Percentiles rank a stretch among this genome's conserved stretches.
phyloP scores from a whole-genome alignment of 371 early-diverging fungal genomes.

The Umbelopsis sp. region DNA sequence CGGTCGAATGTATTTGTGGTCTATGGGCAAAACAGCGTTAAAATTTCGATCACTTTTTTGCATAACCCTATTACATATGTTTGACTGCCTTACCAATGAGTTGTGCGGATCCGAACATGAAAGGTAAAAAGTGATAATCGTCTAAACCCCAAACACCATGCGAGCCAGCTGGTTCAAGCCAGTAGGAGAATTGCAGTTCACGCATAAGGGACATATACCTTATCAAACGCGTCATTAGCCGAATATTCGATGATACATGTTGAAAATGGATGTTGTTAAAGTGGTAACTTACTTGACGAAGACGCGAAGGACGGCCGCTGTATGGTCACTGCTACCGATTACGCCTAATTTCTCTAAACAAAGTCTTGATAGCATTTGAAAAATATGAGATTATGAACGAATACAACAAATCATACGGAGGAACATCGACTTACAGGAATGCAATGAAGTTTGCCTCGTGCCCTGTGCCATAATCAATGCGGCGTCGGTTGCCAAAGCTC shows the following conservation, averaged over 20 bases:
- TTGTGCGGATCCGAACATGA: slow-evolving; percentile 93
- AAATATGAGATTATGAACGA: neutral
- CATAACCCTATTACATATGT: too few relatives aligned
- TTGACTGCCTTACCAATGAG: slow-evolving; percentile 57
- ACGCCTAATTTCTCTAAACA: slow-evolving; percentile 80
- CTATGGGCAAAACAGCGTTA: slow-evolving; percentile 25
- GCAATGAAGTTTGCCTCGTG: slow-evolving; percentile 98
- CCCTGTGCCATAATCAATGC: slow-evolving; percentile 99
- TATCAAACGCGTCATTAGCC: neutral
- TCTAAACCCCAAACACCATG: slow-evolving; percentile 99
- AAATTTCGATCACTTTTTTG: neutral
- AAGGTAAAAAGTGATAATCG: slow-evolving; percentile 98
- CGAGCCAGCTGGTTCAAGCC: slow-evolving; percentile 99
- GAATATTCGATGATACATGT: neutral
- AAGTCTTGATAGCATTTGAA: slow-evolving; percentile 39
- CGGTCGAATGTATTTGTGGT: slow-evolving; percentile 82
- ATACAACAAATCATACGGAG: neutral
- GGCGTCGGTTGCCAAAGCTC: slow-evolving; percentile 93
- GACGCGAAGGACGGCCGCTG: slow-evolving; percentile 77
- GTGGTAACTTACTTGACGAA: slow-evolving; percentile 67
- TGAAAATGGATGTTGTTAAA: slow-evolving; percentile 10
- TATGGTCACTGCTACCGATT: slow-evolving; percentile 65
- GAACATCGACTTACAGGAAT: slow-evolving; percentile 70
- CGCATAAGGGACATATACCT: slow-evolving; percentile 91
- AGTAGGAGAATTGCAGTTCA: slow-evolving; percentile 88